Evolutionary conservation across 768 basidiomycete genomes (phyloP).

Genomic region (Mycena capillaripes): DNA sequence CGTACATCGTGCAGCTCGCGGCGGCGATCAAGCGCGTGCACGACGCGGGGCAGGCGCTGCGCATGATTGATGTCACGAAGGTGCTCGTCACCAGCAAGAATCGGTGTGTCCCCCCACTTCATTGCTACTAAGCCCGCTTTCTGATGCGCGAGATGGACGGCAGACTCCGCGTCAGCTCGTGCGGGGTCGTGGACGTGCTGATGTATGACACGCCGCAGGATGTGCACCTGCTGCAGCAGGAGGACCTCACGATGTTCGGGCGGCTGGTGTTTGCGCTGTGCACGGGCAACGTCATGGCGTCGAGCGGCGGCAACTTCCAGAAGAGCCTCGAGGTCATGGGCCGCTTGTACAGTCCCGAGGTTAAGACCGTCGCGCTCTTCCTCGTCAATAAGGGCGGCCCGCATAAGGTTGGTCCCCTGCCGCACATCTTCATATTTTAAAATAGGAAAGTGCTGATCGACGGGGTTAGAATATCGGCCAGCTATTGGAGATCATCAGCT

Average conservation of each 20-base stretch:
- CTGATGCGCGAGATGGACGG: background rate
- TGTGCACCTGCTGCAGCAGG: slow-evolving; percentile 77
- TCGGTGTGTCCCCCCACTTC: slow-evolving; percentile 60
- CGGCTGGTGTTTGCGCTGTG: slow-evolving; percentile 85
- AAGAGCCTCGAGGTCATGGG: slow-evolving; percentile 83
- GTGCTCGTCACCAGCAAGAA: slow-evolving; percentile 92
- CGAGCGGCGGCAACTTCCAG: slow-evolving; percentile 73
- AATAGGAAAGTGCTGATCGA: slow-evolving; percentile 2
- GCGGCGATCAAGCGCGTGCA: slow-evolving; percentile 91
- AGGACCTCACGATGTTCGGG: slow-evolving; percentile 91
- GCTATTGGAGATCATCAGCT: slow-evolving; percentile 84
- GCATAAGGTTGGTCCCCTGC: slow-evolving; percentile 65
- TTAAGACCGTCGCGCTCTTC: slow-evolving; percentile 86
- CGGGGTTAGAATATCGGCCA: slow-evolving; percentile 80
- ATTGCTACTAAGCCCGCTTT: background rate
- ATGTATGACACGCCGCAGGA: slow-evolving; percentile 80
- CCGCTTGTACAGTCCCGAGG: slow-evolving; percentile 82
- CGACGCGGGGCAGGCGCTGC: slow-evolving; percentile 81
- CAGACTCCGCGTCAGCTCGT: slow-evolving; percentile 89
- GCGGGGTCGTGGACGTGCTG: slow-evolving; percentile 90
- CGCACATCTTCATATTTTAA: background rate
- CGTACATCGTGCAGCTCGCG: slow-evolving; percentile 91
- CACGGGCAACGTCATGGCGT: slow-evolving; percentile 73
- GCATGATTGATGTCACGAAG: slow-evolving; percentile 89
- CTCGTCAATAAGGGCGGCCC: slow-evolving; percentile 80